These are phyloP conservation scores for Candida pseudoglaebosa DNA, from an alignment of 805 yeast genomes.

Conservation along the genomic window DNA sequence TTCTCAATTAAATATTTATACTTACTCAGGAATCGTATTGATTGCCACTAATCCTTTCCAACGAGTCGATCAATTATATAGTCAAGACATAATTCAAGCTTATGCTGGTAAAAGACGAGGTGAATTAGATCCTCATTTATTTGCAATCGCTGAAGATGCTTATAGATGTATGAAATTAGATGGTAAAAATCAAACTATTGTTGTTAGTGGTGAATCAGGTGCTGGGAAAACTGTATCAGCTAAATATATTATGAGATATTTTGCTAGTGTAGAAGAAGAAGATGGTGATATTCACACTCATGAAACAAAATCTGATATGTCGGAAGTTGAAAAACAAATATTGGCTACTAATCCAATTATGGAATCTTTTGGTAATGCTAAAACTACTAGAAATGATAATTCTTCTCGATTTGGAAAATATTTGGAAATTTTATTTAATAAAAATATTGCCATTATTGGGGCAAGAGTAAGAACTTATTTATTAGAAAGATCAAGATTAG, in stretches of 20 bases:
- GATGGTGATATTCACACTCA: constrained; percentile 26
- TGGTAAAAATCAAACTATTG: constrained; percentile 85
- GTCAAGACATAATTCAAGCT: constrained; percentile 90
- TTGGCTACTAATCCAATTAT: constrained; percentile 95
- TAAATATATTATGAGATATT: constrained; percentile 94
- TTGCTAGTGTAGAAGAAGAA: constrained; percentile 89
- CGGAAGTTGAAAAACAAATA: constrained; percentile 88
- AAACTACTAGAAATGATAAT: constrained; percentile 94
- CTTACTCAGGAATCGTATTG: constrained; percentile 94
- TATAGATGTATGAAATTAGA: constrained; percentile 91
- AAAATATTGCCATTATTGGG: constrained; percentile 76
- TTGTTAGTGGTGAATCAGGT: constrained; percentile 96
- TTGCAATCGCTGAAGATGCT: constrained; percentile 97
- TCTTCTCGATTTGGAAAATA: constrained; percentile 98
- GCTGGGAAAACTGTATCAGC: constrained; percentile 99
- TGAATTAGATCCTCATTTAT: constrained; percentile 93
- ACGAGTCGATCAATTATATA: constrained; percentile 82
- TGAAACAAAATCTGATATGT: constrained; percentile 54
- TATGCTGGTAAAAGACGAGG: constrained; percentile 92
- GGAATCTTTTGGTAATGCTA: constrained; percentile 99
- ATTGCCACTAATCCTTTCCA: constrained; percentile 97
- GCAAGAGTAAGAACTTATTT: constrained; percentile 91
- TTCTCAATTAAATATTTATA: constrained; percentile 84
- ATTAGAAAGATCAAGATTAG: constrained; percentile 89
- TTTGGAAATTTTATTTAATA: constrained; percentile 82